A percentile compares a stretch with the other conserved stretches of the same genome.
These are phyloP conservation scores for Silene coronaria DNA, from an alignment of 179 eudicot species.

Conservation along the genomic window DNA sequence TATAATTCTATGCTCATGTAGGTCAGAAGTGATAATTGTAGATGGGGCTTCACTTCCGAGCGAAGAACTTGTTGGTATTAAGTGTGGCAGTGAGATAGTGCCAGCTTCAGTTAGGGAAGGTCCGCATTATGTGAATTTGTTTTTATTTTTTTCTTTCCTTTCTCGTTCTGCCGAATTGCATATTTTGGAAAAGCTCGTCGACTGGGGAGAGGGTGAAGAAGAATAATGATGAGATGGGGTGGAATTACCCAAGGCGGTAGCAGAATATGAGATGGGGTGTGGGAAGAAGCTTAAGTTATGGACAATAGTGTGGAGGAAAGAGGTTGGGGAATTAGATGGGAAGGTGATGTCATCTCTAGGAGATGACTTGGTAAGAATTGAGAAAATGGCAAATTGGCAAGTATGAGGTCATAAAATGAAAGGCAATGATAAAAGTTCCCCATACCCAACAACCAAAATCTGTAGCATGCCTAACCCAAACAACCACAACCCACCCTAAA, in stretches of 20 bases:
- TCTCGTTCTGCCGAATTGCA: neutral
- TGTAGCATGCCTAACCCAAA: no score
- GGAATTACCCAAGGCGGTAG: neutral
- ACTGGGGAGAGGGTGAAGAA: neutral
- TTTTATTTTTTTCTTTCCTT: neutral
- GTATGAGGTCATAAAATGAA: no score
- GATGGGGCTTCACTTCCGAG: conserved; percentile 47
- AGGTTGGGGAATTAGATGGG: neutral
- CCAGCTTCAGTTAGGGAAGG: conserved; percentile 50
- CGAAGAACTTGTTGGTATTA: conserved; percentile 40
- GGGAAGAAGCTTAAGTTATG: no score
- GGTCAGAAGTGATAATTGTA: conserved; percentile 46
- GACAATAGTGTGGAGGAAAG: neutral
- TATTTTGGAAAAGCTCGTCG: neutral
- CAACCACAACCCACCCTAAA: no score
- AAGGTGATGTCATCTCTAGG: neutral
- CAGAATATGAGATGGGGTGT: neutral
- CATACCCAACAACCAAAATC: no score
- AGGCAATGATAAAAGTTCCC: no score
- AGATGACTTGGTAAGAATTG: no score
- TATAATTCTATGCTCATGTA: conserved; percentile 19
- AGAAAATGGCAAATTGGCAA: no score
- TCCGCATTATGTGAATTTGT: conserved; percentile 11
- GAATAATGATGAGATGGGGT: neutral
- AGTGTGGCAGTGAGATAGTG: conserved; percentile 65